Percentiles rank a stretch among this genome's conserved stretches.
These are phyloP conservation scores for Cicer arietinum DNA, from an alignment of 306 rosid species.

Conservation along the genomic window DNA sequence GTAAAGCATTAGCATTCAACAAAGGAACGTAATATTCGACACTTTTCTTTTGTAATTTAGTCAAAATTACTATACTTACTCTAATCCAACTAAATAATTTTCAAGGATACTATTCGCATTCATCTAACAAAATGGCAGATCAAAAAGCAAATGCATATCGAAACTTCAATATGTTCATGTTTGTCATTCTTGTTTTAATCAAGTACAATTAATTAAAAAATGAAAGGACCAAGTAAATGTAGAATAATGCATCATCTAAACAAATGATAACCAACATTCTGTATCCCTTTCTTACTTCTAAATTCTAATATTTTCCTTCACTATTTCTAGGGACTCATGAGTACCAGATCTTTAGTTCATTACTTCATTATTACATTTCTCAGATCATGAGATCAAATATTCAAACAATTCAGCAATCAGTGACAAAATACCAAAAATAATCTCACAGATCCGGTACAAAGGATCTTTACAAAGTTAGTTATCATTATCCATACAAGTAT, in stretches of 20 bases:
- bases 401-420: constrained; percentile 24
- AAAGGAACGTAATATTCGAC: constrained; percentile 16
- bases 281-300: constrained; percentile 2
- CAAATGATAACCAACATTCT: constrained; percentile 5
- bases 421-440: constrained; percentile 31
- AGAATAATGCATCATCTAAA: constrained; percentile 26
- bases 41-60: neutral
- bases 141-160: constrained; percentile 27
- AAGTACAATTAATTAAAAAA: neutral
- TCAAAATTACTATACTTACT: constrained; percentile 28
- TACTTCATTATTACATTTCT: constrained; percentile 12
- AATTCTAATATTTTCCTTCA: constrained; percentile 2
- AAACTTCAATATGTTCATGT: constrained; percentile 30
- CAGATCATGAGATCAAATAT: constrained; percentile 42
- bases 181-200: constrained; percentile 24
- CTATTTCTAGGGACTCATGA: constrained; percentile 1
- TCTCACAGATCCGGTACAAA: constrained; percentile 40
- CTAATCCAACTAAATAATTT: neutral
- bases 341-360: constrained; percentile 31
- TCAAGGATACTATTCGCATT: constrained; percentile 13
- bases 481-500: constrained; percentile 8
- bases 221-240: constrained; percentile 2
- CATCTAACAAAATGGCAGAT: constrained; percentile 27
- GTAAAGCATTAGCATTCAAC: constrained; percentile 12
- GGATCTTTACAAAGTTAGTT: constrained; percentile 23